A percentile compares a stretch with the other conserved stretches of the same genome.
phyloP scores from a whole-genome alignment of 805 yeast genomes.

The Candida loeiensis region DNA sequence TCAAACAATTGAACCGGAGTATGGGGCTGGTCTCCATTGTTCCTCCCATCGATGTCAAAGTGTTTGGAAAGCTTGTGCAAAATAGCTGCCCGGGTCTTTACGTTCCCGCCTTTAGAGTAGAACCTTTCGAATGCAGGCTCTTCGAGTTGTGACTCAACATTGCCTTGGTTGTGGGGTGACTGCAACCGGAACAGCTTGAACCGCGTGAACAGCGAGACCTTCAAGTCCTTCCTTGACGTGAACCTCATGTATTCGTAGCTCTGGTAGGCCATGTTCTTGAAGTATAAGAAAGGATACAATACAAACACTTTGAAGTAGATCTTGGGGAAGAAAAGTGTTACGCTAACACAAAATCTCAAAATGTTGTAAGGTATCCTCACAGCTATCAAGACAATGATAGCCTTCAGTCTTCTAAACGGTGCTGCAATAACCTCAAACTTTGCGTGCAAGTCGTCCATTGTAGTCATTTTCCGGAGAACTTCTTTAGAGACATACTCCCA shows the following conservation, averaged over 20 bases:
- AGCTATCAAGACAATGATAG: conserved; percentile 9
- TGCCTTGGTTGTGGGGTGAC: not conserved
- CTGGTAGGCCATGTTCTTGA: conserved; percentile 3
- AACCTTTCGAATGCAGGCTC: conserved; percentile 5
- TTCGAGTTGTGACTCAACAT: not conserved
- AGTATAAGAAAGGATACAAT: conserved; percentile 4
- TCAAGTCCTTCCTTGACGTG: not conserved
- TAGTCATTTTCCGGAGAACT: conserved; percentile 8
- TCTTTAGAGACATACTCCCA: conserved; percentile 16
- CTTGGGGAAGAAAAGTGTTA: conserved; percentile 20
- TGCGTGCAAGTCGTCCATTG: not conserved
- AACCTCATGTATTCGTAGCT: conserved; percentile 1
- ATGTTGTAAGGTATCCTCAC: conserved; percentile 18
- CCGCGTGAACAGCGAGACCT: conserved; percentile 7
- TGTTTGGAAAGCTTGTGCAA: conserved; percentile 8
- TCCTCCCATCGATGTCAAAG: conserved; percentile 8
- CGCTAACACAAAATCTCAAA: conserved; percentile 12
- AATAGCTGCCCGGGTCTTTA: conserved; percentile 8
- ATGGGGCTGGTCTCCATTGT: not conserved
- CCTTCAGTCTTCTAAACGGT: conserved; percentile 11
- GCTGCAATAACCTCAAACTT: conserved; percentile 8
- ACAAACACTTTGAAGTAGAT: conserved; percentile 16
- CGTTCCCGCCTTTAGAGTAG: conserved; percentile 2
- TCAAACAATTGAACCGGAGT: conserved; percentile 1
- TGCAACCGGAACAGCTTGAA: conserved; percentile 8